A percentile compares a stretch with the other conserved stretches of the same genome.
phyloP scores from a whole-genome alignment of 2,329 filamentous ascomycete genomes.

The Parascedosporium putredinis region DNA sequence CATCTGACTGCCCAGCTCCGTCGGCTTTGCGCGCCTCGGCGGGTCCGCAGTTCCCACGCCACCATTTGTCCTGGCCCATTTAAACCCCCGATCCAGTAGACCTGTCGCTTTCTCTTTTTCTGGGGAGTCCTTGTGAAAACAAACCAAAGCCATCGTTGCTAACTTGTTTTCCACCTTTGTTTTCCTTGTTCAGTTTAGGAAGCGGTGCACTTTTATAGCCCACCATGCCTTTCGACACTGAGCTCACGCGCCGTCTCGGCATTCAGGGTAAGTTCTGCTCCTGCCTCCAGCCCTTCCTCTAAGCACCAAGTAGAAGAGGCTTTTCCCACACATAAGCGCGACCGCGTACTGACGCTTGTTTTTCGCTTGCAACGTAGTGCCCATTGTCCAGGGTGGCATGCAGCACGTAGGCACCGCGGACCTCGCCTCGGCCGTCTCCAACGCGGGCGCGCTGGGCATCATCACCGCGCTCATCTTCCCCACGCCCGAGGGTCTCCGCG shows the following conservation, averaged over 20 bases:
- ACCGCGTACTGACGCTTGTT: not conserved
- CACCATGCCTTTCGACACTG: conserved; percentile 48
- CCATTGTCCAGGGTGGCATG: conserved; percentile 80
- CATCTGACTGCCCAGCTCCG: not conserved
- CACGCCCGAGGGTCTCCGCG: conserved; percentile 79
- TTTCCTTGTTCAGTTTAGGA: too few species aligned
- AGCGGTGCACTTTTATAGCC: too few species aligned
- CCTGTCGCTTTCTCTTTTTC: too few species aligned
- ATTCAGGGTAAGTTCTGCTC: conserved; percentile 31
- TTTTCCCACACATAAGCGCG: too few species aligned
- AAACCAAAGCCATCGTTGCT: not conserved
- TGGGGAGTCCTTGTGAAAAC: too few species aligned
- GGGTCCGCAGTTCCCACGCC: not conserved
- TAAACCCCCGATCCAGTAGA: not conserved
- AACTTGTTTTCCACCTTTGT: too few species aligned
- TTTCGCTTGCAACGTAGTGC: conserved; percentile 39
- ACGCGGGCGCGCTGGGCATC: conserved; percentile 74
- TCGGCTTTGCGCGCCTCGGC: not conserved
- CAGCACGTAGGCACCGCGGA: conserved; percentile 77
- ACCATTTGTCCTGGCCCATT: not conserved
- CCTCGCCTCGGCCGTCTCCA: conserved; percentile 64
- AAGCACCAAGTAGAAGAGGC: not conserved
- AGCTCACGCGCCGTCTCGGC: conserved; percentile 46
- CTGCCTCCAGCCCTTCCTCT: not conserved
- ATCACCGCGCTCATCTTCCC: conserved; percentile 88